Percentiles rank a stretch among this genome's conserved stretches.
Conservation (phyloP, 129 eudicot genomes). For the Mikania micrantha region DNA sequence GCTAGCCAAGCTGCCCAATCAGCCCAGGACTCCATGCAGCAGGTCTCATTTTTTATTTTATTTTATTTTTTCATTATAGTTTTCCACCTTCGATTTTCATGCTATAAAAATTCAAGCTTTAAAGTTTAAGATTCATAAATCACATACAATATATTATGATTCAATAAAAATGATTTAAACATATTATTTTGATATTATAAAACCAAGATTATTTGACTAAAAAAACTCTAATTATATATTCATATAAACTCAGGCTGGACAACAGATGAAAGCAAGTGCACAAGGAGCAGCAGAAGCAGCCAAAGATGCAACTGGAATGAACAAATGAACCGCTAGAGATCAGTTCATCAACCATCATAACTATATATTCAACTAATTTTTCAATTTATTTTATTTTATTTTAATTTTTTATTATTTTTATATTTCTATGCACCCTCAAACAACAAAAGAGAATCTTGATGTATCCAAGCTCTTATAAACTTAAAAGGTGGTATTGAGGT, state of each 20-base stretch:
- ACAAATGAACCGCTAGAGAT: conserved; percentile 47
- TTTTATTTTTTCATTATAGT: neutral
- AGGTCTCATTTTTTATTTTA: conserved; percentile 23
- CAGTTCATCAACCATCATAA: conserved; percentile 36
- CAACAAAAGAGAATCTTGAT: conserved; percentile 8
- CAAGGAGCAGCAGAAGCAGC: conserved; percentile 63
- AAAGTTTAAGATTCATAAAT: neutral
- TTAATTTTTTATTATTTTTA: neutral
- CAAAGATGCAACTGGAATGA: conserved; percentile 70
- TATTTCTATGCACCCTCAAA: neutral
- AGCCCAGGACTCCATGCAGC: conserved; percentile 42
- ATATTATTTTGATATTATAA: neutral
- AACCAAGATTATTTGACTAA: neutral
- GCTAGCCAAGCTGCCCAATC: conserved; percentile 68
- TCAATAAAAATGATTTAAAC: neutral
- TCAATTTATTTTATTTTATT: neutral
- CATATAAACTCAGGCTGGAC: conserved; percentile 43
- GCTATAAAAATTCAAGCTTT: neutral
- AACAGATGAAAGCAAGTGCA: conserved; percentile 59
- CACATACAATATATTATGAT: neutral
- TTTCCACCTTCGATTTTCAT: neutral
- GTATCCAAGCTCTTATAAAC: conserved; percentile 25
- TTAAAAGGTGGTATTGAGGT: conserved; percentile 4
- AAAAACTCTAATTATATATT: neutral
- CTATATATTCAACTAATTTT: conserved; percentile 28